Evolutionary conservation across 129 eudicot genomes (phyloP).

Genomic region (sunflower (Helianthus annuus)): HanXRQr2.0-SUNRISE NC_035444.2:97294501-97295000

Average conservation of each 20-base stretch:
- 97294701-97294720: slow-evolving; percentile 53
- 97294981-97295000: too few species aligned
- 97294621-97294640: not conserved
- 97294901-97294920: not conserved
- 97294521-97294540: not conserved
- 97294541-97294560: not conserved
- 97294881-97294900: not conserved
- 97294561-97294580: too few species aligned
- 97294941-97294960: slow-evolving; percentile 17
- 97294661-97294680: not conserved
- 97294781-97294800: slow-evolving; percentile 46
- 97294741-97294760: slow-evolving; percentile 90
- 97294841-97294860: not conserved
- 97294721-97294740: slow-evolving; percentile 76
- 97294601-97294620: not conserved
- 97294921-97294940: slow-evolving; percentile 11
- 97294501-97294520: not conserved
- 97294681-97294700: not conserved
- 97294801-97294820: slow-evolving; percentile 1
- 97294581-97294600: not conserved
- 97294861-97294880: not conserved
- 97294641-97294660: not conserved
- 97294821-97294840: not conserved
- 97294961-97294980: too few species aligned
- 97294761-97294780: slow-evolving; percentile 67